Percentiles rank a stretch among this genome's conserved stretches.
Conservation (phyloP, 176 grass and related monocot species). For the Alloteropsis semialata region DNA sequence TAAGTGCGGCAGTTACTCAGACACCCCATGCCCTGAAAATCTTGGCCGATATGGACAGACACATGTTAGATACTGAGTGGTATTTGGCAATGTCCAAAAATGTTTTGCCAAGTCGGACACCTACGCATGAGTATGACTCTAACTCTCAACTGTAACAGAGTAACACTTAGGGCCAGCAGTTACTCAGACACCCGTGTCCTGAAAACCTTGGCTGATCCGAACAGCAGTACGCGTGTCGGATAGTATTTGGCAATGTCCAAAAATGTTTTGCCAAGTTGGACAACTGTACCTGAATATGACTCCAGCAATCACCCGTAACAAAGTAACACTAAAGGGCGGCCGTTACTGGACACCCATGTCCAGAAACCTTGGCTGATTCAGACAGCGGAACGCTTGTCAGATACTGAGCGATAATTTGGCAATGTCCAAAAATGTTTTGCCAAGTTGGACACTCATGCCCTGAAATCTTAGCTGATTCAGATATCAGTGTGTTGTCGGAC, state of each 20-base stretch:
- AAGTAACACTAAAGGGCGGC: background rate
- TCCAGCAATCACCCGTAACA: background rate
- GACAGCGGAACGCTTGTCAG: background rate
- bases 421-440: background rate
- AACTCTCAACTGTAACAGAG: background rate
- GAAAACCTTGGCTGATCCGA: background rate
- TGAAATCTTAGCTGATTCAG: background rate
- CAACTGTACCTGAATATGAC: background rate
- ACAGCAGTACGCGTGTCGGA: background rate
- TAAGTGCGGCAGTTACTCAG: background rate
- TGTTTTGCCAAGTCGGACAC: background rate
- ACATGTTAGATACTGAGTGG: background rate
- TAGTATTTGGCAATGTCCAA: background rate
- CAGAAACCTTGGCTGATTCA: background rate
- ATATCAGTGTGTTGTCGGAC: background rate
- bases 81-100: background rate
- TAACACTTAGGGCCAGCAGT: background rate
- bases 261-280: background rate
- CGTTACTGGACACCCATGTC: background rate
- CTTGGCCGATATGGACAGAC: background rate
- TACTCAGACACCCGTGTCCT: background rate
- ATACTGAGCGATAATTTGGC: background rate
- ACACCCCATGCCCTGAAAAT: background rate
- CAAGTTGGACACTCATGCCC: background rate
- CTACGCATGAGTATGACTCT: background rate